A percentile compares a stretch with the other conserved stretches of the same genome.
Conservation (phyloP, 108 stramenopile genomes). For the Nitzschia sp. region DNA sequence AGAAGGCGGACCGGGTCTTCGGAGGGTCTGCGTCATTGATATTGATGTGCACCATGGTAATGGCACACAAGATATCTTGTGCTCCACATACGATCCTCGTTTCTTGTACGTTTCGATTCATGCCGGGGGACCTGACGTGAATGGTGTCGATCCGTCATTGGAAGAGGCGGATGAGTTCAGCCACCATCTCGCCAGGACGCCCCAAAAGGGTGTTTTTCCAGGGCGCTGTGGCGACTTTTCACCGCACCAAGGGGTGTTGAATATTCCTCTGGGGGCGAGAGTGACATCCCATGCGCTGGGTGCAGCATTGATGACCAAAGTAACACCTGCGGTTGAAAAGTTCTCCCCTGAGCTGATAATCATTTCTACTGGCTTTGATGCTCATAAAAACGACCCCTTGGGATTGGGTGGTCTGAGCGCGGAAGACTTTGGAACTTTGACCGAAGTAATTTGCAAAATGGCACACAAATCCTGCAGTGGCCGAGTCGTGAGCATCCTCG, state of each 20-base stretch:
- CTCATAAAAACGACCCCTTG: slow-evolving; percentile 89
- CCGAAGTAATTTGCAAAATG: slow-evolving; percentile 84
- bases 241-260: slow-evolving; percentile 85
- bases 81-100: slow-evolving; percentile 84
- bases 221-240: slow-evolving; percentile 84
- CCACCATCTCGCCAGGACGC: slow-evolving; percentile 42
- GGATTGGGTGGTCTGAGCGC: slow-evolving; percentile 83
- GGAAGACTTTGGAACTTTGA: slow-evolving; percentile 81
- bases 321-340: slow-evolving; percentile 82
- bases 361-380: slow-evolving; percentile 96
- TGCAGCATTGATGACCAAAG: slow-evolving; percentile 70
- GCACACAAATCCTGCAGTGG: slow-evolving; percentile 91
- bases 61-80: slow-evolving; percentile 91
- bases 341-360: slow-evolving; percentile 95
- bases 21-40: slow-evolving; percentile 88
- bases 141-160: slow-evolving; percentile 64
- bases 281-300: slow-evolving; percentile 77
- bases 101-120: slow-evolving; percentile 91
- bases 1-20: slow-evolving; percentile 80
- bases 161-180: slow-evolving; percentile 55
- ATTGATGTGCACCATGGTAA: slow-evolving; percentile 97
- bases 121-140: slow-evolving; percentile 78
- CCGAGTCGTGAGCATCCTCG: slow-evolving; percentile 89
- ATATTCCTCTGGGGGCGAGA: slow-evolving; percentile 79
- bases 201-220: slow-evolving; percentile 81